Evolutionary conservation across 331 rosid species (phyloP), one percentile per base, ranked within the genome.

Genomic region (Cucumis variabilis): DNA sequence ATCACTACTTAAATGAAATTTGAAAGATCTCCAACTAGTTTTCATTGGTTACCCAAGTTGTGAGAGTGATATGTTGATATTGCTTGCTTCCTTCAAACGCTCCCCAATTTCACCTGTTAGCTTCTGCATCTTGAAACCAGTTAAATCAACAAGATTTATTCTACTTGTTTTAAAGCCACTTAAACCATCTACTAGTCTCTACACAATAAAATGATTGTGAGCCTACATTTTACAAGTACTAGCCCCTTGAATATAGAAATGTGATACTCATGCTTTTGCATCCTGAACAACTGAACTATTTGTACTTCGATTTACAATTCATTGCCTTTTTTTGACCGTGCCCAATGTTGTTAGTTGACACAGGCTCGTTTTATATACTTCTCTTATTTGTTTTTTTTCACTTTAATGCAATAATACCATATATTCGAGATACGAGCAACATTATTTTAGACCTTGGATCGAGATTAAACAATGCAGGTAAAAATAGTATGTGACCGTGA

Each of bases 401-500:
- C 65, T 63, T 21, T 12, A 82, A 37, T 82, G 33, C 58, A 13
- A 62, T 23, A 30, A 62, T 63, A 58, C 55, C 53, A 62, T 11
- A 33, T 44, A n/a, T n/a, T 82, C 30, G 11, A 53, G 19, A 27
- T 80, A 67, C 60, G 19, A 62, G 19, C 85, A 71, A 60, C 72
- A 41, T 30, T 80, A 16, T 69, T 41, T 63, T 69, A 78, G 91
- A 98, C 99, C 99, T 96, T 98, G 96, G 93, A 92, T 88, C 94
- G 98, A 63, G 99, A 98, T 92, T 96, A 98, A 24, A 98, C 94
- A 88, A 96, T 96, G 89, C 99, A 98, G 55, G 98, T 94, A 68
- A 98, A 98, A 91, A 98, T 99, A 88, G 99, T 98, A 87, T 98
- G 99, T 33, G 99, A 98, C 71, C 99, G 98, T 50, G 99, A 98